Conservation (phyloP, 768 basidiomycete species). For the Lactarius tabidus region DNA sequence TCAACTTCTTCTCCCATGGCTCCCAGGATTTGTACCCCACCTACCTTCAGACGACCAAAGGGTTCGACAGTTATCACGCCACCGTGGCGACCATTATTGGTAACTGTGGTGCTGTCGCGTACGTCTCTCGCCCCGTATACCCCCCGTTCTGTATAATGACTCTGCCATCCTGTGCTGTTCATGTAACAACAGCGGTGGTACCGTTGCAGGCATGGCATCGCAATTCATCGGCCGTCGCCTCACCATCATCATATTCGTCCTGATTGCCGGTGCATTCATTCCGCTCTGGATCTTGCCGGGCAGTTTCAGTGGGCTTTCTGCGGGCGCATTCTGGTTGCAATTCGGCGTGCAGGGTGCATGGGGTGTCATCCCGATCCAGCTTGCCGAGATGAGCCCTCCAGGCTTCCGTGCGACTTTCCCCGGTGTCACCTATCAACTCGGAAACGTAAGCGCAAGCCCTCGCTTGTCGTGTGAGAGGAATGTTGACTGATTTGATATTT, state of each 20-base stretch:
- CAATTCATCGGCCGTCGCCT: slow-evolving; percentile 46
- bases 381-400: slow-evolving; percentile 45
- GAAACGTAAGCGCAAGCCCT: slow-evolving; percentile 30
- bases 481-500: background rate
- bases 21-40: slow-evolving; percentile 43
- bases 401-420: slow-evolving; percentile 48
- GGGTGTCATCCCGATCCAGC: slow-evolving; percentile 40
- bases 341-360: slow-evolving; percentile 43
- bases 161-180: slow-evolving; percentile 13
- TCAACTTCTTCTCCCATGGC: slow-evolving; percentile 54
- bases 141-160: background rate
- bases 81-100: slow-evolving; percentile 46
- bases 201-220: slow-evolving; percentile 37
- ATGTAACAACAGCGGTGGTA: slow-evolving; percentile 32
- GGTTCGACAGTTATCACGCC: slow-evolving; percentile 33
- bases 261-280: slow-evolving; percentile 34
- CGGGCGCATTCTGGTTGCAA: slow-evolving; percentile 47
- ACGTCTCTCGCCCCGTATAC: slow-evolving; percentile 8
- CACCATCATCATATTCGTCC: slow-evolving; percentile 38
- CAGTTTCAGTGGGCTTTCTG: slow-evolving; percentile 39
- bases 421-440: slow-evolving; percentile 43
- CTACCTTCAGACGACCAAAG: slow-evolving; percentile 37
- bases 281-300: slow-evolving; percentile 46
- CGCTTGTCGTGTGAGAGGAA: background rate
- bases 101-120: slow-evolving; percentile 34